Conservation (phyloP, 768 basidiomycete genomes). For the Kwoniella shandongensis region DNA sequence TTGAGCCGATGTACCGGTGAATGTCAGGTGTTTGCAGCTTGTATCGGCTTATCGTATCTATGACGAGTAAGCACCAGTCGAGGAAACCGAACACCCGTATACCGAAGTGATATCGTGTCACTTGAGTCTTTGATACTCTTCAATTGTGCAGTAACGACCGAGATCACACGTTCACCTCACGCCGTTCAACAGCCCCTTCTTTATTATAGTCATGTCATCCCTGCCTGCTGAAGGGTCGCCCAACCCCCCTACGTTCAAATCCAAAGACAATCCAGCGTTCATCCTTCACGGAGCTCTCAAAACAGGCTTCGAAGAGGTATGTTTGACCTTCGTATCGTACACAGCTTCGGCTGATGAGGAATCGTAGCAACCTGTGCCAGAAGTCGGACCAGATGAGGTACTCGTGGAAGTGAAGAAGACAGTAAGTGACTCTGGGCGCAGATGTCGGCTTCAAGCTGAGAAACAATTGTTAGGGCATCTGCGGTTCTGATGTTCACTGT, state of each 20-base stretch:
- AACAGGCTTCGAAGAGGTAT: conserved; percentile 39
- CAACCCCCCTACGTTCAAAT: conserved; percentile 28
- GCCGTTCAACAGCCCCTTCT: too few relatives aligned
- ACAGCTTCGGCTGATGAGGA: background rate
- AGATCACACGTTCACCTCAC: too few relatives aligned
- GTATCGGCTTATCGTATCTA: too few relatives aligned
- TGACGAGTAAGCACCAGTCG: too few relatives aligned
- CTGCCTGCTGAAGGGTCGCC: conserved; percentile 12
- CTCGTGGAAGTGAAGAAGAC: conserved; percentile 90
- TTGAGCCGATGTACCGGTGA: too few relatives aligned
- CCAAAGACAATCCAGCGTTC: conserved; percentile 44
- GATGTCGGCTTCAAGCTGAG: conserved; percentile 4
- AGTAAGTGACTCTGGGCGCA: conserved; percentile 55
- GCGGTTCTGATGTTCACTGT: conserved; percentile 67
- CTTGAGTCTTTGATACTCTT: too few relatives aligned
- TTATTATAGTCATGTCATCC: conserved; percentile 21
- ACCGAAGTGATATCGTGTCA: too few relatives aligned
- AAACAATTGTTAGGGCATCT: conserved; percentile 62
- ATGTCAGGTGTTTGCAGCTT: too few relatives aligned
- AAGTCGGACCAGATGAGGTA: conserved; percentile 66
- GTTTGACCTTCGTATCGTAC: too few relatives aligned
- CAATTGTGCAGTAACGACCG: too few relatives aligned
- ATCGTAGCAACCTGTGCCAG: conserved; percentile 45
- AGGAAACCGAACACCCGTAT: too few relatives aligned
- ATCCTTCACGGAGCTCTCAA: conserved; percentile 44